A percentile compares a stretch with the other conserved stretches of the same genome.
Evolutionary conservation across 371 early-diverging fungal species (phyloP).

Genomic region (Circinella umbellata): DNA sequence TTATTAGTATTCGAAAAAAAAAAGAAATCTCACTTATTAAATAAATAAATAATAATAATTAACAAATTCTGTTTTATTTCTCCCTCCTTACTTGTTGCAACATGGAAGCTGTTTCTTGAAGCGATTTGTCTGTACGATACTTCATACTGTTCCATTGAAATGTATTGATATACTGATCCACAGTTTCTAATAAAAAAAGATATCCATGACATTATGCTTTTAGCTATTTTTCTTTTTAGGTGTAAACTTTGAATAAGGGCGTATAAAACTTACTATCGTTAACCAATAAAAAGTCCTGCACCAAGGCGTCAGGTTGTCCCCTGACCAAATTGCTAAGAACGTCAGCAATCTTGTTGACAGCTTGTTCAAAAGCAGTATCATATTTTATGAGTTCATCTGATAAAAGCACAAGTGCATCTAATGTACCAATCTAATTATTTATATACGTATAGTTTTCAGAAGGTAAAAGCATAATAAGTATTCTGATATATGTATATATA

Average conservation of each 20-base stretch:
- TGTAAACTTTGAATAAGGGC: neutral
- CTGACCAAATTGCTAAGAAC: slow-evolving; percentile 71
- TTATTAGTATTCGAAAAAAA: too few relatives aligned
- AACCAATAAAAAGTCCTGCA: slow-evolving; percentile 67
- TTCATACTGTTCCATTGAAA: slow-evolving; percentile 97
- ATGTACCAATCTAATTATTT: slow-evolving; percentile 81
- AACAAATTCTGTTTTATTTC: neutral
- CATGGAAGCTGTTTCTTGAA: slow-evolving; percentile 81
- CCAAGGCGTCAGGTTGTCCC: slow-evolving; percentile 55
- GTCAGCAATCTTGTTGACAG: slow-evolving; percentile 81
- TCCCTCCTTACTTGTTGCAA: slow-evolving; percentile 51
- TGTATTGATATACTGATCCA: slow-evolving; percentile 81
- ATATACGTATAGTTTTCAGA: neutral
- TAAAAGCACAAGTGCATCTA: slow-evolving; percentile 86
- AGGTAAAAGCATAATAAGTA: neutral
- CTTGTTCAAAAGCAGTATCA: slow-evolving; percentile 77
- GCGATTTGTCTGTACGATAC: slow-evolving; percentile 89
- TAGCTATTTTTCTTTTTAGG: neutral
- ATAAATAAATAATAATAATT: neutral
- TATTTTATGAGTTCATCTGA: slow-evolving; percentile 91
- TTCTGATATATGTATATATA: too few relatives aligned
- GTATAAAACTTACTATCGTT: slow-evolving; percentile 74
- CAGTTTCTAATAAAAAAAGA: slow-evolving; percentile 58
- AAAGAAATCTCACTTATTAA: too few relatives aligned
- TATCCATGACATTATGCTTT: neutral